phyloP scores from a whole-genome alignment of 495 filamentous ascomycete species.

The Aspergillus leporis region DNA sequence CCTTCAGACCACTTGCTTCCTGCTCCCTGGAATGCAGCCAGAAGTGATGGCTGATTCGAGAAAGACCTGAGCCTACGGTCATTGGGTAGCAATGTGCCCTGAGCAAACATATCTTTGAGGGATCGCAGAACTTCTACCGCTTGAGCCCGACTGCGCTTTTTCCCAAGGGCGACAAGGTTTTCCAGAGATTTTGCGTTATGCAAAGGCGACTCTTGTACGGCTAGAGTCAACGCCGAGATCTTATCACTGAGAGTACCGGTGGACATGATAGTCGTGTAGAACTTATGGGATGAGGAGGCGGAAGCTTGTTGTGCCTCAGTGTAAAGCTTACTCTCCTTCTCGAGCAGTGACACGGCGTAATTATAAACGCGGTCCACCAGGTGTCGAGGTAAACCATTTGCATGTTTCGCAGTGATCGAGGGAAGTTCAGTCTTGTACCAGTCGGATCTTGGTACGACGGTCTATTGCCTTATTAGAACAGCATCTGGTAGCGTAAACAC shows the following conservation, averaged over 20 bases:
- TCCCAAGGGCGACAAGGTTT: conserved; percentile 72
- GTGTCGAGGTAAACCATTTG: conserved; percentile 52
- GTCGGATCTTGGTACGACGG: conserved; percentile 75
- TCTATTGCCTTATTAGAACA: conserved; percentile 46
- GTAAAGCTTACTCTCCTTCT: conserved; percentile 70
- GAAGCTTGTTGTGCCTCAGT: conserved; percentile 48
- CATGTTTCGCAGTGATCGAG: conserved; percentile 49
- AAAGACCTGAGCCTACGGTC: conserved; percentile 81
- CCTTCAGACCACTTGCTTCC: conserved; percentile 62
- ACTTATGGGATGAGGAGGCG: conserved; percentile 81
- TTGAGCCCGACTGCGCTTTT: conserved; percentile 89
- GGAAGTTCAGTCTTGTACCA: conserved; percentile 76
- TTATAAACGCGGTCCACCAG: conserved; percentile 71
- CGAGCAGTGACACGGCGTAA: conserved; percentile 71
- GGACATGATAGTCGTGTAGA: conserved; percentile 94
- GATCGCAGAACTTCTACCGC: conserved; percentile 89
- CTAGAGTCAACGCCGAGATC: conserved; percentile 88
- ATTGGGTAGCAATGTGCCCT: conserved; percentile 78
- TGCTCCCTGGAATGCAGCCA: conserved; percentile 61
- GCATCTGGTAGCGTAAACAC: conserved; percentile 5
- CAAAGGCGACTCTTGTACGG: conserved; percentile 91
- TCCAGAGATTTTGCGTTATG: conserved; percentile 90
- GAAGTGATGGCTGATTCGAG: conserved; percentile 73
- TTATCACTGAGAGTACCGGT: conserved; percentile 96
- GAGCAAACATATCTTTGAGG: conserved; percentile 89